phyloP scores from a whole-genome alignment of 2,329 filamentous ascomycete genomes.

The Aschersonia sp. region DNA sequence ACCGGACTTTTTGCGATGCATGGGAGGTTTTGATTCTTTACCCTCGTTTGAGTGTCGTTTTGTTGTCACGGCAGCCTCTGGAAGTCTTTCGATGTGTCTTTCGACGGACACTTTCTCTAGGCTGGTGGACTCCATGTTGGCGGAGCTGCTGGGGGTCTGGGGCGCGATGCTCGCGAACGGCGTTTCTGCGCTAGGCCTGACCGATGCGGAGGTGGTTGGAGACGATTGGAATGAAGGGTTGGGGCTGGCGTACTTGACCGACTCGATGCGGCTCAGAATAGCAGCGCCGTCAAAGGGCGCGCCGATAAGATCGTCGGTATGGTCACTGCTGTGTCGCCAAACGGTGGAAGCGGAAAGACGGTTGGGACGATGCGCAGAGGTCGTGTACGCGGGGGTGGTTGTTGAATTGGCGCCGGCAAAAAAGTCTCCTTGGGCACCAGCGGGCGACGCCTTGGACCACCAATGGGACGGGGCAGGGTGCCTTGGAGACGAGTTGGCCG shows the following conservation, averaged over 20 bases:
- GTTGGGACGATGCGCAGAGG: slow-evolving; percentile 7
- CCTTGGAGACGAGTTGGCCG: slow-evolving; percentile 33
- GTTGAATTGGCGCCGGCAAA: slow-evolving; percentile 13
- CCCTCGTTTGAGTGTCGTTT: slow-evolving; percentile 73
- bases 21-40: slow-evolving; percentile 44
- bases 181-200: slow-evolving; percentile 39
- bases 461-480: slow-evolving; percentile 24
- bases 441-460: slow-evolving; percentile 31
- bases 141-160: slow-evolving; percentile 46
- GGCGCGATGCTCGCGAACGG: slow-evolving; percentile 38
- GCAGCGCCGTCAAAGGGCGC: slow-evolving; percentile 50
- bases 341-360: slow-evolving; percentile 8
- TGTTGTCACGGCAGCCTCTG: slow-evolving; percentile 31
- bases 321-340: slow-evolving; percentile 10
- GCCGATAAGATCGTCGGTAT: slow-evolving; percentile 46
- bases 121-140: slow-evolving; percentile 21
- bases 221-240: slow-evolving; percentile 15
- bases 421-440: slow-evolving; percentile 31
- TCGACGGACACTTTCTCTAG: slow-evolving; percentile 20
- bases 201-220: slow-evolving; percentile 17
- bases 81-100: slow-evolving; percentile 15
- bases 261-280: slow-evolving; percentile 46
- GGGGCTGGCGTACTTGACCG: slow-evolving; percentile 25
- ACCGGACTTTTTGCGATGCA: slow-evolving; percentile 70
- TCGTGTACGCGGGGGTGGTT: slow-evolving; percentile 4